Evolutionary conservation across 345 rosid genomes (phyloP).

Genomic region (Eucalyptus pumila): DNA sequence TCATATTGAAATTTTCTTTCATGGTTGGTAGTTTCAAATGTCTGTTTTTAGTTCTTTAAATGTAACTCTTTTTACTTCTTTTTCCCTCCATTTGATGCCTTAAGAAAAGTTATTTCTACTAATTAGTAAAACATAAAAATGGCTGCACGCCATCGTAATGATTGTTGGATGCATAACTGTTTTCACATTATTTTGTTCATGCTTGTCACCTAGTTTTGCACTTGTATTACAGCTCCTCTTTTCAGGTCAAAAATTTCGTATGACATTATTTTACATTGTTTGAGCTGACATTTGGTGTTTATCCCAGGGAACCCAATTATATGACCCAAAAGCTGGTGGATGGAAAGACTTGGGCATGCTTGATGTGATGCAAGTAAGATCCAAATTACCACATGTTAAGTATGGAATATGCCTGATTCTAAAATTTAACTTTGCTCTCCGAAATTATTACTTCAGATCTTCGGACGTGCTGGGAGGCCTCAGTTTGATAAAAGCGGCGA

Average conservation of each 20-base stretch:
- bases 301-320: conserved; percentile 83
- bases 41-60: background rate
- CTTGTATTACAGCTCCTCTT: background rate
- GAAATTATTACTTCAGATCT: conserved; percentile 39
- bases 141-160: background rate
- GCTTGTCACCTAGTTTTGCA: background rate
- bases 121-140: background rate
- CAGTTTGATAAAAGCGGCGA: conserved; percentile 99
- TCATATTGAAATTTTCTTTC: background rate
- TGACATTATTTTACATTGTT: background rate
- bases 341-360: conserved; percentile 99
- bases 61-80: background rate
- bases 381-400: background rate
- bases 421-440: background rate
- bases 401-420: background rate
- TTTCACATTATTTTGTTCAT: background rate
- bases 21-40: background rate
- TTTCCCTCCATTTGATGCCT: background rate
- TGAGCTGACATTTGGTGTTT: background rate
- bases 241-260: background rate
- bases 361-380: conserved; percentile 90
- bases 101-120: background rate
- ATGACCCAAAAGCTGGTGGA: conserved; percentile 98
- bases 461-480: conserved; percentile 99
- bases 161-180: background rate